Conservation (phyloP, 1,284 basidiomycete species). For the Ustilago curta region DNA sequence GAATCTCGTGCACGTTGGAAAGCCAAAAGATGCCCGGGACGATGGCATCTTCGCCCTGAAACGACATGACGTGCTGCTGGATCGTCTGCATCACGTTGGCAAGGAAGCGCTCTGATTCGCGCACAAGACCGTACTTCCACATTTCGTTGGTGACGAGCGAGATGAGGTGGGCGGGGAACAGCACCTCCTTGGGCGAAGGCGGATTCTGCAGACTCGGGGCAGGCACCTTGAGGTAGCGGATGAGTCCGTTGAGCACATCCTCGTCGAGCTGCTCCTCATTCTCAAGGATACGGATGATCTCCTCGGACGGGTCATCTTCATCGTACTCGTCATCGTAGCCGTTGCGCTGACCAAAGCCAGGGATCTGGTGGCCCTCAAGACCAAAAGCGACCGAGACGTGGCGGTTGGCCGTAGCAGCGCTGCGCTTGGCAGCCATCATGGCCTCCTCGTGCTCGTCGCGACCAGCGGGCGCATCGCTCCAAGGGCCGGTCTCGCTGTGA, state of each 20-base stretch:
- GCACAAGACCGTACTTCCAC: slow-evolving; percentile 99
- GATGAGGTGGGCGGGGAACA: slow-evolving; percentile 99
- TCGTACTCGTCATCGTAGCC: slow-evolving; percentile 59
- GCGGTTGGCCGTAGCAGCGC: slow-evolving; percentile 78
- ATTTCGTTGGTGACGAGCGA: slow-evolving; percentile 98
- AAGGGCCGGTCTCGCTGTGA: slow-evolving; percentile 86
- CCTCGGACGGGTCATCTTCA: slow-evolving; percentile 88
- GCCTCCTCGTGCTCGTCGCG: slow-evolving; percentile 79
- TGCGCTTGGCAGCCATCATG: slow-evolving; percentile 80
- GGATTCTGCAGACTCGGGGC: slow-evolving; percentile 89
- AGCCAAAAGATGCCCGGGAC: slow-evolving; percentile 98
- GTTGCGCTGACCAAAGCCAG: slow-evolving; percentile 51
- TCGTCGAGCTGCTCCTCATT: slow-evolving; percentile 91
- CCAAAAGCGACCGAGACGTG: slow-evolving; percentile 87
- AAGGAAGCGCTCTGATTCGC: slow-evolving; percentile 96
- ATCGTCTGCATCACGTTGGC: slow-evolving; percentile 99
- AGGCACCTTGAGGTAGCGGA: slow-evolving; percentile 92
- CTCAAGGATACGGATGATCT: slow-evolving; percentile 93
- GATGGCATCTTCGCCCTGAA: slow-evolving; percentile 92
- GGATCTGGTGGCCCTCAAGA: slow-evolving; percentile 57
- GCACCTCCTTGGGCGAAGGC: slow-evolving; percentile 93
- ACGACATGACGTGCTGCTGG: slow-evolving; percentile 94
- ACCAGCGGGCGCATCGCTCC: slow-evolving; percentile 75
- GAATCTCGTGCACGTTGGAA: slow-evolving; percentile 99
- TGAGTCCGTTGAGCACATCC: slow-evolving; percentile 90